These are phyloP conservation scores for Zelonia costaricensis DNA, from an alignment of 208 protist species.

Conservation along the genomic window DNA sequence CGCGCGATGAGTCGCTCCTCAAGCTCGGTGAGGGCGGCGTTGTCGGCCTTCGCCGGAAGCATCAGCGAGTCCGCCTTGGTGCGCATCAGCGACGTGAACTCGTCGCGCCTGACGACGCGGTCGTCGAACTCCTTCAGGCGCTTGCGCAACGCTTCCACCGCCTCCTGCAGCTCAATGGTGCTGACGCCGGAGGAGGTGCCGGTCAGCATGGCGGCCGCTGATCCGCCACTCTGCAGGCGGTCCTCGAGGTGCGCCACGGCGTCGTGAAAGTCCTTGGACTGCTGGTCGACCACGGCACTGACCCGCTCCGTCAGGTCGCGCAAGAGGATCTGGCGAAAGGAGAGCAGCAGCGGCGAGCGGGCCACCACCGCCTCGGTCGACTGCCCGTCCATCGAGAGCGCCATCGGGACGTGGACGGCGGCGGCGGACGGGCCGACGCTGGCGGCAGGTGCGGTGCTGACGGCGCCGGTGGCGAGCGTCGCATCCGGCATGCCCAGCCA, in stretches of 20 bases:
- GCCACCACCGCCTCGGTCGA: constrained; percentile 43
- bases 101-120: constrained; percentile 45
- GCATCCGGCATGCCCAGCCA: constrained; percentile 22
- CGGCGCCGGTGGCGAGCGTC: neutral
- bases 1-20: constrained; percentile 52
- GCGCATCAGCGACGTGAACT: constrained; percentile 46
- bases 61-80: constrained; percentile 58
- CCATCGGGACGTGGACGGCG: neutral
- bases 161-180: constrained; percentile 17
- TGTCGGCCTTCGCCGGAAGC: constrained; percentile 58
- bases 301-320: constrained; percentile 71
- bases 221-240: constrained; percentile 21
- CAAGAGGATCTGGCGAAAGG: constrained; percentile 67
- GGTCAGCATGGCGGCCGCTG: constrained; percentile 5
- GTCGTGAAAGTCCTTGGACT: constrained; percentile 56
- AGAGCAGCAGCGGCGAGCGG: constrained; percentile 66
- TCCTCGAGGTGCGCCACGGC: constrained; percentile 39
- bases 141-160: constrained; percentile 21
- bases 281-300: constrained; percentile 40
- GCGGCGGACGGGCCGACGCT: neutral
- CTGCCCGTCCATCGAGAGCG: constrained; percentile 7
- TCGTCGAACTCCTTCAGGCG: constrained; percentile 52
- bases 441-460: neutral
- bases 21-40: constrained; percentile 48
- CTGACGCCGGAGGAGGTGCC: constrained; percentile 1